Evolutionary conservation across 2,329 filamentous ascomycete species (phyloP), one percentile per base, ranked within the genome.

Genomic region (Apiospora rasikravindrae): DNA sequence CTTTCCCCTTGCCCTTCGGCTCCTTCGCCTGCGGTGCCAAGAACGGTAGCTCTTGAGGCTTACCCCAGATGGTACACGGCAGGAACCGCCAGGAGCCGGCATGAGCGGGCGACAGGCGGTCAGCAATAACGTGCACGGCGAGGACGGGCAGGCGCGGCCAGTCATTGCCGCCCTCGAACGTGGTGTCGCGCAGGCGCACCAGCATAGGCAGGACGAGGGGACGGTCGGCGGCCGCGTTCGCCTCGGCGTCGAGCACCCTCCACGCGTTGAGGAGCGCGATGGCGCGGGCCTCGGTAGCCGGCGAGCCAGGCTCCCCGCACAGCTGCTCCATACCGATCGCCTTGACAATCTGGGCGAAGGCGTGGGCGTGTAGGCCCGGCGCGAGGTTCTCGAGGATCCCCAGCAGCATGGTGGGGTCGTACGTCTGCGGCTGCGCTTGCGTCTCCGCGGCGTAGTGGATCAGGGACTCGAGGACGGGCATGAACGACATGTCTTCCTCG

Each of bases 81-180:
- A 80, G 73, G 69, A 83, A 82, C 16, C 80, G 76, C 81, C 81
- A 82, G 0, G 77, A 72, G 0, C 78, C 79, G 10, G 74, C 76
- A 67, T 80, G 77, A 24, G 71, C 37, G 4, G 73, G 73, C 37
- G 75, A 76, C 67, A 80, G 71, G 57, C 77, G 72, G 74, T 81
- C 76, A 44, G 77, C 79, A 61, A 82, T 61, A 47, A 78, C 73
- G 73, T 79, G 77, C 64, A 82, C 53, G 44, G 75, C 78, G 19
- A 79, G 75, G n/a, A 82, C 79, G 1, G 79, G 77, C 16, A 81
- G 37, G 22, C 74, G 71, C 0, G 76, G 79, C 78, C 77, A 79
- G n/a, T 71, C 74, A 40, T 68, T 72, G 22, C 70, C 70, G 14
- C 70, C 67, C 67, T 71, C 70, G 49, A 71, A 73, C 0, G 78